Percentiles rank a stretch among this genome's conserved stretches.
phyloP scores from a whole-genome alignment of 23 red algal genomes.

The Cyanidiococcus yangmingshanensis region DNA sequence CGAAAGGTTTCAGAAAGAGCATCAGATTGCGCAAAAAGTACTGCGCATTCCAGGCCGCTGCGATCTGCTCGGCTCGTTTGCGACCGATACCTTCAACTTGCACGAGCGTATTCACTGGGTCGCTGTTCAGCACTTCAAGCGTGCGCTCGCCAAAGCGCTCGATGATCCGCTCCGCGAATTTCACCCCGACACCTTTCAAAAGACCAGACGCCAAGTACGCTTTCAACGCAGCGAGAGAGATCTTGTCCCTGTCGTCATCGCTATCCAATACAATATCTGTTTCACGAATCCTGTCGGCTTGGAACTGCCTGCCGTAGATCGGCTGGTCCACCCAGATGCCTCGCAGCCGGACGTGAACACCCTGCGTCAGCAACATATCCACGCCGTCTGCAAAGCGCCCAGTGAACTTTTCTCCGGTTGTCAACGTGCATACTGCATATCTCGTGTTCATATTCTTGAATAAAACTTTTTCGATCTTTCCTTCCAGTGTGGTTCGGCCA shows the following conservation, averaged over 20 bases:
- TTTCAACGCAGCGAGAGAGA: neutral
- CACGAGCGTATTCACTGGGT: neutral
- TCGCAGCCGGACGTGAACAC: neutral
- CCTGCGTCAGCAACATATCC: neutral
- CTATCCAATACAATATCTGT: neutral
- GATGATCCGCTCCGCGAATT: neutral
- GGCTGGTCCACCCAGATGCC: neutral
- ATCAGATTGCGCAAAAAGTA: neutral
- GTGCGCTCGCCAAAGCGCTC: neutral
- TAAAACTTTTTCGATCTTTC: neutral
- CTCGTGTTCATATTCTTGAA: neutral
- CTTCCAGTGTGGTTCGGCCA: neutral
- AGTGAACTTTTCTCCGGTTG: neutral
- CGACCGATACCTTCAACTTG: slow-evolving; percentile 9
- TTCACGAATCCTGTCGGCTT: neutral
- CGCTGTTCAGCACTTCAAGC: neutral
- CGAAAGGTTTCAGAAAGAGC: slow-evolving; percentile 11
- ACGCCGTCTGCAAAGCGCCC: neutral
- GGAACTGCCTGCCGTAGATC: slow-evolving; percentile 7
- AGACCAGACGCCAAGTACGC: slow-evolving; percentile 12
- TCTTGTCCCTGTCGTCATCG: neutral
- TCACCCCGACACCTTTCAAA: neutral
- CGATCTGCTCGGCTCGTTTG: neutral
- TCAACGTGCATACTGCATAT: neutral
- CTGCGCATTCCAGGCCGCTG: neutral